Percentiles rank a stretch among this genome's conserved stretches.
These are phyloP conservation scores for Aspergillus cavernicola DNA, from an alignment of 495 filamentous ascomycete genomes.

Conservation along the genomic window DNA sequence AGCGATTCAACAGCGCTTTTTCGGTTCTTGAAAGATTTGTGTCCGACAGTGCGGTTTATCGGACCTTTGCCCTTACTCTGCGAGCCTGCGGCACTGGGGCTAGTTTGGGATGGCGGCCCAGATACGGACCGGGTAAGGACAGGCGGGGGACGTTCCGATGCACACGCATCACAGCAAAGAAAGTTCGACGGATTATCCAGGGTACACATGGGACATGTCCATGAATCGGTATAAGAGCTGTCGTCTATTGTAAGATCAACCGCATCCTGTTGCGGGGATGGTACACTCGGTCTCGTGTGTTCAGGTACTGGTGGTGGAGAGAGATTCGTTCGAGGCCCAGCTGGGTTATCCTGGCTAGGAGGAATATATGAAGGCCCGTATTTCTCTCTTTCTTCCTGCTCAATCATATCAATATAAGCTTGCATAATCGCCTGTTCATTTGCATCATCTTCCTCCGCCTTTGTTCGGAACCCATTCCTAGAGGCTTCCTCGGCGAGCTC, in stretches of 20 bases:
- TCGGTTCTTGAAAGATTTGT: conserved; percentile 32
- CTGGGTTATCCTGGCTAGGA: conserved; percentile 58
- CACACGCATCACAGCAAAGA: conserved; percentile 77
- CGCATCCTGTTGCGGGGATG: conserved; percentile 5
- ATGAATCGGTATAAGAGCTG: conserved; percentile 41
- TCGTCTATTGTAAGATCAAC: conserved; percentile 25
- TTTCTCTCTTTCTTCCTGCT: conserved; percentile 75
- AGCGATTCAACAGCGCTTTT: conserved; percentile 37
- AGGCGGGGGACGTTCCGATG: conserved; percentile 54
- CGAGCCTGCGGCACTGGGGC: conserved; percentile 7
- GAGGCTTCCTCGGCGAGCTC: conserved; percentile 67
- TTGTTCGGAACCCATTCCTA: conserved; percentile 71
- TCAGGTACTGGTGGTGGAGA: conserved; percentile 22
- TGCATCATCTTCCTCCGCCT: conserved; percentile 84
- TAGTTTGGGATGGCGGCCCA: conserved; percentile 7
- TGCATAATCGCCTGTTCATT: conserved; percentile 87
- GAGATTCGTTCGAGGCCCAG: conserved; percentile 41
- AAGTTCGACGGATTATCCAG: conserved; percentile 70
- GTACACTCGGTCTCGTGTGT: conserved; percentile 18
- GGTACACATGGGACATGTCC: conserved; percentile 79
- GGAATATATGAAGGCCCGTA: conserved; percentile 64
- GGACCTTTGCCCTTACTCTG: conserved; percentile 24
- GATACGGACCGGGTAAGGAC: conserved; percentile 19
- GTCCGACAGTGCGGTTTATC: conserved; percentile 14
- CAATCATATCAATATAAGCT: conserved; percentile 81